Evolutionary conservation across 148 eudicot genomes (phyloP).

Genomic region (Chenopodium formosanum): DNA sequence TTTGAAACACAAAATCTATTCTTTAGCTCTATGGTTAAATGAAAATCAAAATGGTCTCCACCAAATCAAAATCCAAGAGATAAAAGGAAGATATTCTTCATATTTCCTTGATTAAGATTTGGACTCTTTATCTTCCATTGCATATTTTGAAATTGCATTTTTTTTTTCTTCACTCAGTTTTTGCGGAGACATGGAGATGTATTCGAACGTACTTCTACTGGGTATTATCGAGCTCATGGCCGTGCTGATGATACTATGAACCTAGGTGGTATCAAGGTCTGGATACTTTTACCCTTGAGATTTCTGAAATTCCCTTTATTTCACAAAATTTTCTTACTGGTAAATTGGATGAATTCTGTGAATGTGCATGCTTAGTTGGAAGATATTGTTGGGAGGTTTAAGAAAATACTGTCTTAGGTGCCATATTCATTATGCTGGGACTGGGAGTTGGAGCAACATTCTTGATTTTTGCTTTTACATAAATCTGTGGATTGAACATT

Average conservation of each 20-base stretch:
- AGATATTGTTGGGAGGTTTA: not conserved
- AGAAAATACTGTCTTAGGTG: not conserved
- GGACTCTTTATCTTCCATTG: not conserved
- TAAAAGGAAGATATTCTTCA: not conserved
- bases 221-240: slow-evolving; percentile 94
- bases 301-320: not conserved
- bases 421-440: too few species aligned
- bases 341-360: not conserved
- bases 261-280: slow-evolving; percentile 97
- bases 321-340: not conserved
- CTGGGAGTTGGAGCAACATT: not conserved
- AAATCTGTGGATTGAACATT: not conserved
- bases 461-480: not conserved
- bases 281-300: not conserved
- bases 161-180: slow-evolving; percentile 40
- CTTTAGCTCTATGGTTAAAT: not conserved
- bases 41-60: not conserved
- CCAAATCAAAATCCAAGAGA: not conserved
- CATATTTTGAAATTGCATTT: not conserved
- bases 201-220: slow-evolving; percentile 73
- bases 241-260: slow-evolving; percentile 99
- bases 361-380: not conserved
- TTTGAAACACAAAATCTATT: not conserved
- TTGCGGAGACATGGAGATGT: slow-evolving; percentile 95
- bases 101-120: slow-evolving; percentile 3